Base-by-base conservation (phyloP, 2,329 filamentous ascomycete genomes). In the Dothidotthia symphoricarpi region DNA sequence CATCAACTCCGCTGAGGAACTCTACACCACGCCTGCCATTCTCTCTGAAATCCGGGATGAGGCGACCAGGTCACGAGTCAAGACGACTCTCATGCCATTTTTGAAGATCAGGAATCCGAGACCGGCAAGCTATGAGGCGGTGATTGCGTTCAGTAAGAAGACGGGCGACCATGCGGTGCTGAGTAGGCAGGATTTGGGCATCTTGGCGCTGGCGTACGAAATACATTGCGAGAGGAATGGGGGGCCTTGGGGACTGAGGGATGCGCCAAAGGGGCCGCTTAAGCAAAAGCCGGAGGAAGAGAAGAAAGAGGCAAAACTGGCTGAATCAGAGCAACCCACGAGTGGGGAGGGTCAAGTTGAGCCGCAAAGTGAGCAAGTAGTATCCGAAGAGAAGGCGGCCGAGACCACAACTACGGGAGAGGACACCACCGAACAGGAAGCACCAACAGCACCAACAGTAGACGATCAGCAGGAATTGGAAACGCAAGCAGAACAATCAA, bases 181-280 rank as follows among this genome's bases (percentile, higher is more conserved):
- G 41, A 96, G 90, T 69, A 82, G 78, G 61, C 86, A 89, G 1
- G 93, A 98, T 81, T 73, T 97, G 44, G 86, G 94, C 53, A 78
- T 98, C 27, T 73, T 97, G 59, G 93, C 91, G 7, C 73, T 98
- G 39, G 86, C 88, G 1, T 97, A 97, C 65, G 93, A 98, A 64
- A 65, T 97, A n/a, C 91, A 97, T 57, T 86, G 87, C 57, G 90
- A 97, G 72, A 75, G 83, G 41, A 94, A 95, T 63, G 81, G 83
- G n/a, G 90, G 90, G 2, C 83, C 95, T 63, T 95, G 88, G 85
- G 79, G 90, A 43, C 60, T 96, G 65, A 77, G 90, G 45, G 86
- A 78, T 41, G 77, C 79, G 3, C 91, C 91, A 0, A 85, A 83
- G 1, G 89, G 95, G 64, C 90, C 89, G 66, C 67, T 77, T 1